Percentiles rank a stretch among this genome's conserved stretches.
These are phyloP conservation scores for Spizellomyces sp. DNA, from an alignment of 192 early-diverging fungal genomes.

Conservation along the genomic window DNA sequence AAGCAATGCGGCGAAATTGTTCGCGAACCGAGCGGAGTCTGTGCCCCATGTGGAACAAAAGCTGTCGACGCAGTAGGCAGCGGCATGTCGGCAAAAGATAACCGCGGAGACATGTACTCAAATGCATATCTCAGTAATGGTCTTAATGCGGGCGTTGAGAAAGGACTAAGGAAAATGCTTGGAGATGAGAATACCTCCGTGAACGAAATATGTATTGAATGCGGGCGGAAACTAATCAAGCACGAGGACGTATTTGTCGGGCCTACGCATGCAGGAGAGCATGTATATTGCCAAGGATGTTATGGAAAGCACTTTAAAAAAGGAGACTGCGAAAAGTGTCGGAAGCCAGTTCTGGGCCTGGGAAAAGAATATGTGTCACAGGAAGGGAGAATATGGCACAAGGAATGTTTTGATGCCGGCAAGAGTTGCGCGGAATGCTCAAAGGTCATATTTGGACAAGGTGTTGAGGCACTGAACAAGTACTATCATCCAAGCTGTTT, in stretches of 20 bases:
- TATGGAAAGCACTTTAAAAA: slow-evolving; percentile 28
- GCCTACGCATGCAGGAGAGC: slow-evolving; percentile 24
- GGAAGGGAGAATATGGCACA: slow-evolving; percentile 21
- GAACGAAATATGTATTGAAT: slow-evolving; percentile 26
- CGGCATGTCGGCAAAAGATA: slow-evolving; percentile 17
- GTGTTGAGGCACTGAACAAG: slow-evolving; percentile 11
- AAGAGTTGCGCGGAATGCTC: slow-evolving; percentile 25
- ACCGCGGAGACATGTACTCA: slow-evolving; percentile 16
- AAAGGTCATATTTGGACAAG: slow-evolving; percentile 31
- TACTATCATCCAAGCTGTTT: slow-evolving; percentile 32
- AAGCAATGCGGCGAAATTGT: slow-evolving; percentile 26
- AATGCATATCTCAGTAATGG: slow-evolving; percentile 26
- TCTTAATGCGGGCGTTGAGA: slow-evolving; percentile 29
- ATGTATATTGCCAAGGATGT: slow-evolving; percentile 26
- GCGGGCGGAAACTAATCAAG: slow-evolving; percentile 7
- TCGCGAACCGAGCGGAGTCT: slow-evolving; percentile 1
- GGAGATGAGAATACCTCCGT: slow-evolving; percentile 9
- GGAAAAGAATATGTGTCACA: slow-evolving; percentile 24
- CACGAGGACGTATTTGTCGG: slow-evolving; percentile 18
- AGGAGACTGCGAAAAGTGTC: slow-evolving; percentile 27
- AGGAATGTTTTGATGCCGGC: slow-evolving; percentile 30
- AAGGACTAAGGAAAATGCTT: slow-evolving; percentile 24
- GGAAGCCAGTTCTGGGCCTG: slow-evolving; percentile 32
- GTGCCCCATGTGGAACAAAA: slow-evolving; percentile 1
- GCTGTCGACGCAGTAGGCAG: slow-evolving; percentile 10